Base-by-base conservation (phyloP, 2,329 filamentous ascomycete genomes). In the Fusarium falciforme region DNA sequence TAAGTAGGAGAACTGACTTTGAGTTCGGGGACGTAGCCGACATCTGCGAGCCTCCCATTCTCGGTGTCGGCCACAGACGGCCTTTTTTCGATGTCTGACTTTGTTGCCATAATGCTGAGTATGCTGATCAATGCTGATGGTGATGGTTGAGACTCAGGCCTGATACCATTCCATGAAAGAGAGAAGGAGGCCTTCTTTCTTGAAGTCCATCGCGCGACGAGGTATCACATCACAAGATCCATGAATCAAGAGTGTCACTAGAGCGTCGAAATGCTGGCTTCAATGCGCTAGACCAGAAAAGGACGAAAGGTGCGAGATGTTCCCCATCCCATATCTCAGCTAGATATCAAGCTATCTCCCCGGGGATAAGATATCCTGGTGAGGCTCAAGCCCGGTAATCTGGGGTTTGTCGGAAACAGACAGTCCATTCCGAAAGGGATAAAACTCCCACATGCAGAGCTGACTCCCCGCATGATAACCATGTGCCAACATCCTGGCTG, bases 301-400 rank as follows among this genome's bases (percentile, higher is more conserved):
- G 63, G 63, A 60, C 42, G 40, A 61, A 61, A 65, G 40, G 63
- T 65, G 57, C 63, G 63, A 65, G 63, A 11, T 52, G 31, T 5
- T 7, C 9, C 16, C 25, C 44, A 49, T 9, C 22, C 22, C 25
- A 14, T 49, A 49, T 49, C 44, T 49, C 9, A 49, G 16, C 25
- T 3, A 17, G 14, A 27, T 49, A 17, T 25, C 2, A 17, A 11
- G 4, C 14, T 47, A 27, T 47, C 42, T 47, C 5, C 2, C 25
- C 16, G 5, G 16, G 25, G 44, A 49, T 49, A 49, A 49, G 25
- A 17, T 14, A 49, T 29, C 44, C 10, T n/a, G 44, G 5, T 49
- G 44, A 49, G 16, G 44, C 44, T 49, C 25, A n/a, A 49, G 9
- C 3, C 9, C 9, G 9, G 25, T 11, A 49, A 49, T 10, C 44